These are phyloP conservation scores for Termitomyces bulborhizus DNA, from an alignment of 768 basidiomycete species.

Conservation along the genomic window DNA sequence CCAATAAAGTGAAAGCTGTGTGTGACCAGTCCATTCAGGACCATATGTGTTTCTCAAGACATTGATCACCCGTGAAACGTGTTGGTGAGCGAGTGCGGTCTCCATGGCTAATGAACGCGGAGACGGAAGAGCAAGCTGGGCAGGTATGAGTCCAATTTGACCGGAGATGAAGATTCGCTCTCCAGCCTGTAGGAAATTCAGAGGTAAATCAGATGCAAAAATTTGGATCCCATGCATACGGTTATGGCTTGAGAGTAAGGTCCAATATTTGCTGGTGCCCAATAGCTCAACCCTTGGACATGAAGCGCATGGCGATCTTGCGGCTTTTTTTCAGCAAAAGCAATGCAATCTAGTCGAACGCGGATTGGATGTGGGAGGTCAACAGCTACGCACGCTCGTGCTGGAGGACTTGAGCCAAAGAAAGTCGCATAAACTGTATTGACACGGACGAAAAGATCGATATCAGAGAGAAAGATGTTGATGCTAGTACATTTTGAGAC, in stretches of 20 bases:
- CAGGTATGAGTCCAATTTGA: slow-evolving; percentile 88
- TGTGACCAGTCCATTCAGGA: slow-evolving; percentile 55
- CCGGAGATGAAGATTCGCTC: slow-evolving; percentile 86
- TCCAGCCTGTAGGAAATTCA: slow-evolving; percentile 43
- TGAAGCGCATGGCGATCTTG: slow-evolving; percentile 71
- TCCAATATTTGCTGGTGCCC: slow-evolving; percentile 99
- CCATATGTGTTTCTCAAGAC: slow-evolving; percentile 51
- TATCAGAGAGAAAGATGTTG: slow-evolving; percentile 77
- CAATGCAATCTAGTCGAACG: slow-evolving; percentile 75
- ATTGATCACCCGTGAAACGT: slow-evolving; percentile 60
- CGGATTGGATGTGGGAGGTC: slow-evolving; percentile 52
- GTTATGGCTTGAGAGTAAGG: slow-evolving; percentile 93
- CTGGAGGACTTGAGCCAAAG: slow-evolving; percentile 89
- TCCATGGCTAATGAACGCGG: slow-evolving; percentile 55
- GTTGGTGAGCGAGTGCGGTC: slow-evolving; percentile 73
- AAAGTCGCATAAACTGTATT: slow-evolving; percentile 76
- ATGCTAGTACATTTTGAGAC: slow-evolving; percentile 66
- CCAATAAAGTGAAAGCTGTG: slow-evolving; percentile 71
- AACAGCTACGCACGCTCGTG: slow-evolving; percentile 89
- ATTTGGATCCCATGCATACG: slow-evolving; percentile 36
- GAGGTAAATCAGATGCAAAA: not conserved
- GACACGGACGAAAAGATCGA: slow-evolving; percentile 70
- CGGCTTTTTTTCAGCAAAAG: slow-evolving; percentile 40
- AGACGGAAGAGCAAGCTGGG: slow-evolving; percentile 59
- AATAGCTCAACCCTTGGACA: slow-evolving; percentile 94